phyloP scores from a whole-genome alignment of 139 green algal genomes.

The Auxenochlorella protothecoides region DNA sequence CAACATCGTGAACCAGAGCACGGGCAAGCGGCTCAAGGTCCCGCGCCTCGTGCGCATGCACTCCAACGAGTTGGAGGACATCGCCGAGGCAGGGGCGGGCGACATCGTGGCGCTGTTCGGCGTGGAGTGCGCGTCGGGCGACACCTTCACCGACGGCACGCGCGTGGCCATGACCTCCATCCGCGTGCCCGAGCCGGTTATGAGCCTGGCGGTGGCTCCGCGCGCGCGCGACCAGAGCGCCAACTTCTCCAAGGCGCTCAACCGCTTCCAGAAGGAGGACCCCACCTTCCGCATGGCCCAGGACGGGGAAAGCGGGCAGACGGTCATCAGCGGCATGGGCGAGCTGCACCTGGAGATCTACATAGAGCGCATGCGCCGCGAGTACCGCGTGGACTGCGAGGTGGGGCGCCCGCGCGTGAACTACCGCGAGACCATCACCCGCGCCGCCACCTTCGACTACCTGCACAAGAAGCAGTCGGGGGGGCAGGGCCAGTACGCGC shows the following conservation, averaged over 20 bases:
- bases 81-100: slow-evolving; percentile 55
- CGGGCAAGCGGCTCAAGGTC: slow-evolving; percentile 65
- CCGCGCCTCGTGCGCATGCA: slow-evolving; percentile 89
- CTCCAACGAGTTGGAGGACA: slow-evolving; percentile 85
- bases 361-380: slow-evolving; percentile 90
- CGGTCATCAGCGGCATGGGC: slow-evolving; percentile 91
- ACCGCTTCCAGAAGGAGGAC: slow-evolving; percentile 89
- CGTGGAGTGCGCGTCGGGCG: slow-evolving; percentile 91
- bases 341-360: slow-evolving; percentile 99
- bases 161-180: slow-evolving; percentile 82
- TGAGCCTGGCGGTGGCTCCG: slow-evolving; percentile 87
- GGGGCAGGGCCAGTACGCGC: slow-evolving; percentile 67
- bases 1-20: slow-evolving; percentile 65
- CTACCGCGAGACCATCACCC: slow-evolving; percentile 88
- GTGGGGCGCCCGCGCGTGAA: slow-evolving; percentile 89
- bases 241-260: slow-evolving; percentile 65
- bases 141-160: slow-evolving; percentile 77
- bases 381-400: slow-evolving; percentile 88
- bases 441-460: slow-evolving; percentile 82
- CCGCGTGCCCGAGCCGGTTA: slow-evolving; percentile 91
- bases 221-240: slow-evolving; percentile 51
- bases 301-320: slow-evolving; percentile 71
- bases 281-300: slow-evolving; percentile 84
- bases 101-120: slow-evolving; percentile 99
- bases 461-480: slow-evolving; percentile 98